Evolutionary conservation across 108 stramenopile genomes (phyloP).

Genomic region (Chaetoceros muelleri): DNA sequence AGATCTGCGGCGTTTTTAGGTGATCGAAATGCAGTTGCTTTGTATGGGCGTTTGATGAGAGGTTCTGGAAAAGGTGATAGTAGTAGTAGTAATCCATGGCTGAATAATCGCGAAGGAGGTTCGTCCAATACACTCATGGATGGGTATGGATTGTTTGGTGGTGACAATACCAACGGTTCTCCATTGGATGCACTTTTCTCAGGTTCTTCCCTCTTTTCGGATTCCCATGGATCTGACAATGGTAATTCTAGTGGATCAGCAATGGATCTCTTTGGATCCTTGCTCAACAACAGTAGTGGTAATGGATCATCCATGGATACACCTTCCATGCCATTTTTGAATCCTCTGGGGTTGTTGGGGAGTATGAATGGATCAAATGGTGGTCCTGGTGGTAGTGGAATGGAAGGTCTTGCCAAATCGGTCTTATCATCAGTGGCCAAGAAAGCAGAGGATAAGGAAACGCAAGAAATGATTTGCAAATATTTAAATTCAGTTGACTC

Average conservation of each 20-base stretch:
- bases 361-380: constrained; percentile 11
- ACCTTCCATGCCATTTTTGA: constrained; percentile 10
- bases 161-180: background rate
- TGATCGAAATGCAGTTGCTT: constrained; percentile 66
- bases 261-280: constrained; percentile 26
- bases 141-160: constrained; percentile 19
- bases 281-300: constrained; percentile 13
- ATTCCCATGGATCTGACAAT: too few relatives aligned
- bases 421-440: constrained; percentile 44
- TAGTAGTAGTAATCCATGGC: background rate
- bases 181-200: background rate
- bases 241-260: constrained; percentile 16
- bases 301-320: constrained; percentile 6
- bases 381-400: constrained; percentile 19
- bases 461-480: constrained; percentile 48
- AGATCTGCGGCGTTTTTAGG: constrained; percentile 69
- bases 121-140: constrained; percentile 17
- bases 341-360: constrained; percentile 5
- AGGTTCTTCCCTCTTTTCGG: background rate
- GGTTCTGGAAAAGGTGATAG: constrained; percentile 12
- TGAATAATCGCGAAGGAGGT: constrained; percentile 1
- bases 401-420: constrained; percentile 47
- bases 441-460: constrained; percentile 50
- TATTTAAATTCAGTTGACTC: constrained; percentile 41
- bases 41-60: constrained; percentile 70